Evolutionary conservation across 805 yeast species (phyloP), one percentile per base, ranked within the genome.

Genomic region (Hanseniaspora meyeri): DNA sequence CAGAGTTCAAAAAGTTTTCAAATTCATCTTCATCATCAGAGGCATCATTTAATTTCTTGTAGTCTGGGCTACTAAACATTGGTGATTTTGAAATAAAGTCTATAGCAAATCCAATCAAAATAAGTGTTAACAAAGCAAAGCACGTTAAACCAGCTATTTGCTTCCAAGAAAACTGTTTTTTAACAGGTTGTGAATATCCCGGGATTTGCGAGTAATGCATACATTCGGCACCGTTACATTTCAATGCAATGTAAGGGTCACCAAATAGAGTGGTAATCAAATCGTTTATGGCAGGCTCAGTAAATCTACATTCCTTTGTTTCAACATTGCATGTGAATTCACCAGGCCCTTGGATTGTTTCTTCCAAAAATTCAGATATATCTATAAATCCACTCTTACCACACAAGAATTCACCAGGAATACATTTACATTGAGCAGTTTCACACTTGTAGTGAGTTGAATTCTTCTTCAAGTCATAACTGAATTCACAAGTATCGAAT

Each of bases 261-360:
- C 98, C 98, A 71, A 93, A 93, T 2, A 93, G 95, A 8, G 87
- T 81, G 58, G 81, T 75, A 57, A 93, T 93, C 64, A 93, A 76
- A 61, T 87, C 95, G 70, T 93, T 87, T 97, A 93, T 91, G 55
- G 93, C 83, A 47, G 98, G 97, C 66, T 93, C 98, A 2, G 91
- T 83, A 64, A 93, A 93, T 49, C 74, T 74, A 71, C 98, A 93
- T 48, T 74, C 70, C 43, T 75, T 78, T 16, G 77, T 67, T 6
- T 70, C 67, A 24, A 86, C 67, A 66, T 88, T 87, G 71, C 98
- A 93, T 3, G 80, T 71, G 64, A 93, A 89, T 60, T 85, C 90
- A 36, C 96, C 98, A 0, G 98, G 98, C 1, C 98, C 98, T 40
- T 72, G 73, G 59, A 93, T 89, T 5, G 95, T 86, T 65, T 90